Evolutionary conservation across 2,329 filamentous ascomycete species (phyloP).

Genomic region (Aspergillus sp.): DNA sequence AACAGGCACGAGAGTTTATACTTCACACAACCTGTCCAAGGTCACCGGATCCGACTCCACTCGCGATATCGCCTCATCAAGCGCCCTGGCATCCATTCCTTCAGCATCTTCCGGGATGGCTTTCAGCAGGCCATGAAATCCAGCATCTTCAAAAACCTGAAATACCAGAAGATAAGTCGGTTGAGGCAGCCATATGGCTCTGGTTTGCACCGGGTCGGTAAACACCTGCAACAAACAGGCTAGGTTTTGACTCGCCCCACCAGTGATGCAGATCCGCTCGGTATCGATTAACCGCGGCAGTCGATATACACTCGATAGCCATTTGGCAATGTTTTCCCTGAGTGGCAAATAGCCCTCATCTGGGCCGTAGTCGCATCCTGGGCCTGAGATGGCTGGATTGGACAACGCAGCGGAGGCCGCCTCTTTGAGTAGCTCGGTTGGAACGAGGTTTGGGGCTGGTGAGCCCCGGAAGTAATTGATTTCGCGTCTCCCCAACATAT

Average conservation of each 20-base stretch:
- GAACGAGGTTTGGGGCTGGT: slow-evolving; percentile 60
- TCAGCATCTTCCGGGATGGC: slow-evolving; percentile 74
- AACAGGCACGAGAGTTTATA: neutral
- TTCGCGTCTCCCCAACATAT: neutral
- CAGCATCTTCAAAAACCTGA: slow-evolving; percentile 76
- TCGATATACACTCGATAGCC: slow-evolving; percentile 66
- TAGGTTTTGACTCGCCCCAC: slow-evolving; percentile 79
- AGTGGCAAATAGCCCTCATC: slow-evolving; percentile 71
- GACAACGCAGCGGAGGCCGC: slow-evolving; percentile 62
- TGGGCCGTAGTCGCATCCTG: slow-evolving; percentile 73
- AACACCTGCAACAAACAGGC: slow-evolving; percentile 75
- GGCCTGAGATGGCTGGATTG: slow-evolving; percentile 56
- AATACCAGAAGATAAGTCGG: slow-evolving; percentile 84
- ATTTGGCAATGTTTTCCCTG: slow-evolving; percentile 65
- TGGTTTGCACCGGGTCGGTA: slow-evolving; percentile 73
- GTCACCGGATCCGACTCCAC: slow-evolving; percentile 38
- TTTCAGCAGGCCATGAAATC: slow-evolving; percentile 65
- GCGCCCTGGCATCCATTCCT: slow-evolving; percentile 67
- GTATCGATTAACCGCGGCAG: slow-evolving; percentile 43
- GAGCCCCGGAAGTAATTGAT: slow-evolving; percentile 45
- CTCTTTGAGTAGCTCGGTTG: slow-evolving; percentile 58
- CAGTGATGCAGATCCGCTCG: slow-evolving; percentile 73
- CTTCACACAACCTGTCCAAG: slow-evolving; percentile 9
- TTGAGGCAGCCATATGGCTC: slow-evolving; percentile 73
- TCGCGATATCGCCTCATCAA: slow-evolving; percentile 53